Percentiles rank a stretch among this genome's conserved stretches.
phyloP scores from a whole-genome alignment of 148 eudicot species.

The Rhododendron griersonianum region DNA sequence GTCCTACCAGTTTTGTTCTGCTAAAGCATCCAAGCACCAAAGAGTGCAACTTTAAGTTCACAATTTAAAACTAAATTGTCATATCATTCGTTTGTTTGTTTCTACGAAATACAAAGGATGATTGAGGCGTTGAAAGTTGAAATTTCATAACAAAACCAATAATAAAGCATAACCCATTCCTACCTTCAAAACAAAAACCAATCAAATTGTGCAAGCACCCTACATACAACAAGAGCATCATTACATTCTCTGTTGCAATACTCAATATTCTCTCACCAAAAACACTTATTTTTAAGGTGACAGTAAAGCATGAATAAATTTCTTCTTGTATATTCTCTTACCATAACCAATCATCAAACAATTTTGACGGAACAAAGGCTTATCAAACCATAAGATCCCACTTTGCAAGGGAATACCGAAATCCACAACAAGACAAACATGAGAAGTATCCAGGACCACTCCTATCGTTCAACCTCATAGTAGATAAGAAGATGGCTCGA shows the following conservation, averaged over 20 bases:
- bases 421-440: neutral
- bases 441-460: neutral
- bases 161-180: neutral
- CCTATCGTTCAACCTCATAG: neutral
- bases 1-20: too few relatives aligned
- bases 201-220: neutral
- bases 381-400: neutral
- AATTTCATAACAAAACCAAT: too few relatives aligned
- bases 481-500: neutral
- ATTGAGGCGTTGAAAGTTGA: too few relatives aligned
- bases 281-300: neutral
- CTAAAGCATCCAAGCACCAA: too few relatives aligned
- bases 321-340: neutral
- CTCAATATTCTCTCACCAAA: neutral
- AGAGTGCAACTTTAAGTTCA: too few relatives aligned
- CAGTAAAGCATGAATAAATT: neutral
- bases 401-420: neutral
- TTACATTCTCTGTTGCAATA: neutral
- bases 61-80: too few relatives aligned
- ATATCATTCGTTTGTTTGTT: too few relatives aligned
- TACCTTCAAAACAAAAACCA: neutral
- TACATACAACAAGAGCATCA: neutral
- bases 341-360: neutral
- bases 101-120: too few relatives aligned
- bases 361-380: neutral